Evolutionary conservation across 106 monocot species (phyloP), one percentile per base, ranked within the genome.

Genomic region (Acorus gramineus): DNA sequence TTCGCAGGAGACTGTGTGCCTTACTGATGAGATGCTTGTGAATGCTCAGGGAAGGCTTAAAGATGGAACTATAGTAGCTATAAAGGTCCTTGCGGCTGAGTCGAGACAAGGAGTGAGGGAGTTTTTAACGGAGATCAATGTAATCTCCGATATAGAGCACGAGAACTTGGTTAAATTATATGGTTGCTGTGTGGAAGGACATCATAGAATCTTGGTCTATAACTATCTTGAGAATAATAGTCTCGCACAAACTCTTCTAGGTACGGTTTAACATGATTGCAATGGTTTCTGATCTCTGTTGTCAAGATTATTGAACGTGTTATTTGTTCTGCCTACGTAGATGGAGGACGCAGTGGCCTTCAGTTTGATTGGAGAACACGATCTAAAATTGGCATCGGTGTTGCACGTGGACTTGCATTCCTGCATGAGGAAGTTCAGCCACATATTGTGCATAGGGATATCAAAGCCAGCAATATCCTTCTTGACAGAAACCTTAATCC

Each of bases 391-490:
- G 63, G 72, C 14, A 12, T 63, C 6, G 72, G 64, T 8, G 53
- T 72, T 49, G 72, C 64, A 12, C 64, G 49, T 64, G 72, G 72
- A 5, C 57, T 72, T 55, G 72, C 64, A 11, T 72, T 55, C 45
- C 72, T 72, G 13, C 72, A 72, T 11, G 72, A 72, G 56, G 64
- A 64, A 42, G 10, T 72, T 5, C 57, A 56, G 8, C 63, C 72
- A 1, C 72, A 49, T 48, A 65, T 72, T 11, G 14, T 72, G 28
- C 72, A 72, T 14, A 54, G 72, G 11, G 71, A 71, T 14, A 71
- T 71, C 11, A 71, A 71, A 53, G 71, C 71, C 3, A 71, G 71
- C 46, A 71, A 71, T 46, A 71, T 71, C 42, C 71, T 71, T 61
- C 61, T 71, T 9, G 71, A 71, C 14, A 42, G 42, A 9, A 14